A percentile compares a stretch with the other conserved stretches of the same genome.
Evolutionary conservation across 257 asterid genomes (phyloP).

Genomic region (Lycium ferocissimum): DNA sequence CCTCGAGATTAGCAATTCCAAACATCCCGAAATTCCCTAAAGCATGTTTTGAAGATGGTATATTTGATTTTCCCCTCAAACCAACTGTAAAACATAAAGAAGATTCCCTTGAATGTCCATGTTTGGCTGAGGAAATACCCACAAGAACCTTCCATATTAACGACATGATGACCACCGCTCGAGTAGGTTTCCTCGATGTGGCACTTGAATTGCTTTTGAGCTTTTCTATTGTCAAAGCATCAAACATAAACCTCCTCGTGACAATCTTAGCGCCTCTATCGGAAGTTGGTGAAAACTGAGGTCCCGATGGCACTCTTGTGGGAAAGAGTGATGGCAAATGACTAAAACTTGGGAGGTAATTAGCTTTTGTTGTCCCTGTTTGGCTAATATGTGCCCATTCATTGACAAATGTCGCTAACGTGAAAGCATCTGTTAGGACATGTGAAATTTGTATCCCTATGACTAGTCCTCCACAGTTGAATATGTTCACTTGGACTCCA

Average conservation of each 20-base stretch:
- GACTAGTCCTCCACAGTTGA: not conserved
- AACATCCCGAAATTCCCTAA: slow-evolving; percentile 19
- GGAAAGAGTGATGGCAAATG: slow-evolving; percentile 29
- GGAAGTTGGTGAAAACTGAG: slow-evolving; percentile 5
- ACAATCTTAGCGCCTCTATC: not conserved
- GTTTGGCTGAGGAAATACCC: too few species aligned
- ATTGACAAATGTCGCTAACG: not conserved
- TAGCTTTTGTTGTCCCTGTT: not conserved
- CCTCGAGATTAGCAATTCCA: not conserved
- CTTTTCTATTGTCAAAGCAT: not conserved
- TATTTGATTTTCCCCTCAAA: slow-evolving; percentile 32
- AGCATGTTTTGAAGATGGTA: not conserved
- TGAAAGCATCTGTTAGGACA: not conserved
- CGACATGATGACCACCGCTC: slow-evolving; percentile 26
- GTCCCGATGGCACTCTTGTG: not conserved
- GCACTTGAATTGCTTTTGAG: not conserved
- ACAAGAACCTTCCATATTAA: too few species aligned
- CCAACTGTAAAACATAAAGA: not conserved
- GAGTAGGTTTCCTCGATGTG: not conserved
- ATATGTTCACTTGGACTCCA: not conserved
- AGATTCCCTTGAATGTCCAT: too few species aligned
- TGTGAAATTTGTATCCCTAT: not conserved
- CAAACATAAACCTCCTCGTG: not conserved
- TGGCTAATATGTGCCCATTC: slow-evolving; percentile 30
- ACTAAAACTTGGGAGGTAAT: not conserved